Conservation (phyloP, 73 alveolate species). For the Paramecium sonneborni region DNA sequence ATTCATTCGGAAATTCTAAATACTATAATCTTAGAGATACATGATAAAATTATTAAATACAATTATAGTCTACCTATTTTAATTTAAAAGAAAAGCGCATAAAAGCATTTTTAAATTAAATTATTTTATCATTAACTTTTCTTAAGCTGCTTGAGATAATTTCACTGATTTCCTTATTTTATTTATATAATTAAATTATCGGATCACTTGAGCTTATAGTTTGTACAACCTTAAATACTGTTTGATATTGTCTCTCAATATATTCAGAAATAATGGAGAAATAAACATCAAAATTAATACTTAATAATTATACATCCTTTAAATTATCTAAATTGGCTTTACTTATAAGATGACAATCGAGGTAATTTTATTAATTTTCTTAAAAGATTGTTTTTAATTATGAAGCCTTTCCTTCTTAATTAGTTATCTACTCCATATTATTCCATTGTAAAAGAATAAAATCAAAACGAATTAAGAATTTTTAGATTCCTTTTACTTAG, state of each 20-base stretch:
- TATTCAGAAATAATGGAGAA: not conserved
- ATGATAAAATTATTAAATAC: not conserved
- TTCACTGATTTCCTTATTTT: not conserved
- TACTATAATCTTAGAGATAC: not conserved
- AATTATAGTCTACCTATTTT: not conserved
- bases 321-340: not conserved
- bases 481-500: not conserved
- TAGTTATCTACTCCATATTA: not conserved
- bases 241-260: not conserved
- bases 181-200: not conserved
- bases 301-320: not conserved
- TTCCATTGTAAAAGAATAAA: not conserved
- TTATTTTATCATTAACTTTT: constrained; percentile 4
- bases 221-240: not conserved
- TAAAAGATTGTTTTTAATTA: not conserved
- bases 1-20: not conserved
- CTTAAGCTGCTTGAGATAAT: not conserved
- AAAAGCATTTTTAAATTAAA: not conserved
- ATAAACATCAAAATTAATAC: not conserved
- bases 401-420: not conserved
- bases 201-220: not conserved
- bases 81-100: not conserved
- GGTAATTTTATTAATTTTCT: not conserved
- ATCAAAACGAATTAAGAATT: not conserved
- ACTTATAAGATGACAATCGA: not conserved